phyloP scores from a whole-genome alignment of 768 basidiomycete species.

The Panaeolus cyanescens region DNA sequence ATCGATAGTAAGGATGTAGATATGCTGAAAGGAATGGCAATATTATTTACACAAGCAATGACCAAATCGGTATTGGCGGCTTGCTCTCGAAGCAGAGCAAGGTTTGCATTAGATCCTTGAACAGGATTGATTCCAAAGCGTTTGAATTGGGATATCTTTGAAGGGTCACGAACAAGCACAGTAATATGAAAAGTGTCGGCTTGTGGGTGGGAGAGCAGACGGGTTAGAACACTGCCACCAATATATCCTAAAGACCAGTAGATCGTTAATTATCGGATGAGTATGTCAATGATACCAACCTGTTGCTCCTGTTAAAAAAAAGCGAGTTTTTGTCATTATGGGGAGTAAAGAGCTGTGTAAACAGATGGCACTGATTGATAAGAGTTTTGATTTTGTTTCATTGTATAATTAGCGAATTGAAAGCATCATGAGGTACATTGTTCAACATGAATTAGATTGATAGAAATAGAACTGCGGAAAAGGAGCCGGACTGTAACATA shows the following conservation, averaged over 20 bases:
- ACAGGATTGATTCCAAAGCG: conserved; percentile 37
- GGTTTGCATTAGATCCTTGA: conserved; percentile 43
- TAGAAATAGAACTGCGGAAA: no score
- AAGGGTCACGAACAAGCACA: conserved; percentile 43
- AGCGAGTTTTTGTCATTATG: conserved; percentile 25
- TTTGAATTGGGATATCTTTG: conserved; percentile 36
- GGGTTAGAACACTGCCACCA: conserved; percentile 52
- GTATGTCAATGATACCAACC: conserved; percentile 26
- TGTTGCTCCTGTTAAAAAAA: conserved; percentile 52
- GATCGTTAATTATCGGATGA: neutral
- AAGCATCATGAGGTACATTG: no score
- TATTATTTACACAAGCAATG: conserved; percentile 36
- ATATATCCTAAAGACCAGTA: conserved; percentile 63
- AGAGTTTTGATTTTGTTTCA: no score
- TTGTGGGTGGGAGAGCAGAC: conserved; percentile 45
- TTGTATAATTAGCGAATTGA: no score
- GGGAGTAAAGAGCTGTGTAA: neutral
- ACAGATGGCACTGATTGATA: neutral
- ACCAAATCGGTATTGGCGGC: conserved; percentile 48
- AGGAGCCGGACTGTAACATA: no score
- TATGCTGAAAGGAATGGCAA: neutral
- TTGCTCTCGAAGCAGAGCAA: conserved; percentile 34
- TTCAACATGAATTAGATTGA: no score
- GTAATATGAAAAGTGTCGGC: conserved; percentile 44
- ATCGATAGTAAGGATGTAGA: neutral